Evolutionary conservation across 306 rosid genomes (phyloP).

Genomic region (Trifolium pratense): DNA sequence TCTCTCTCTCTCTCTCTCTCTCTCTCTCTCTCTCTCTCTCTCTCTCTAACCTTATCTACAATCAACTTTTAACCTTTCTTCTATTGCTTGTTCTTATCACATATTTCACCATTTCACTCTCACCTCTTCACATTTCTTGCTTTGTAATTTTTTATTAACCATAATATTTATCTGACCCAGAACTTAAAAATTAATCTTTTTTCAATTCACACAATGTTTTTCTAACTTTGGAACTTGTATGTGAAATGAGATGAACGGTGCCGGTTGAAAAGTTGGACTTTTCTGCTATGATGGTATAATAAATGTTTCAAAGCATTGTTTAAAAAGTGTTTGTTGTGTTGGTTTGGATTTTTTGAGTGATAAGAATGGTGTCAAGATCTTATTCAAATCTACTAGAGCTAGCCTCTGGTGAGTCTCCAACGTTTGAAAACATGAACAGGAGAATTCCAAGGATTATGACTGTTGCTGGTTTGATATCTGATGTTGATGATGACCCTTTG

Average conservation of each 20-base stretch:
- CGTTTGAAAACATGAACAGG: conserved; percentile 61
- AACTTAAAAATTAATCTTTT: conserved; percentile 21
- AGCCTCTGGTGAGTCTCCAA: conserved; percentile 66
- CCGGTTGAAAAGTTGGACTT: conserved; percentile 34
- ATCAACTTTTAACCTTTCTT: conserved; percentile 16
- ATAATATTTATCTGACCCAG: conserved; percentile 27
- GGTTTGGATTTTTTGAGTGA: background rate
- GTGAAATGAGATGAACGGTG: conserved; percentile 3
- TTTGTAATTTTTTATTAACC: conserved; percentile 14
- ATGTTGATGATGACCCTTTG: conserved; percentile 65
- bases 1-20: no score
- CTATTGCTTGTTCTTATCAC: conserved; percentile 1
- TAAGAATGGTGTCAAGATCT: conserved; percentile 50
- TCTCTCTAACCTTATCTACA: conserved; percentile 48
- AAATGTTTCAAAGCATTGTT: conserved; percentile 21
- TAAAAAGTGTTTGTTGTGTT: background rate
- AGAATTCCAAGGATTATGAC: conserved; percentile 72
- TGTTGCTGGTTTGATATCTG: conserved; percentile 75
- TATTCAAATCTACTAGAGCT: conserved; percentile 55
- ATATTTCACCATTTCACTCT: conserved; percentile 2
- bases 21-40: no score
- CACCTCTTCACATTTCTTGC: conserved; percentile 36
- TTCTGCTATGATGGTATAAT: conserved; percentile 5
- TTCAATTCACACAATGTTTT: background rate
- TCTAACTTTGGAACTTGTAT: background rate